These are phyloP conservation scores for Intubia oerlemansii DNA, from an alignment of 2,329 filamentous ascomycete genomes.

Conservation along the genomic window DNA sequence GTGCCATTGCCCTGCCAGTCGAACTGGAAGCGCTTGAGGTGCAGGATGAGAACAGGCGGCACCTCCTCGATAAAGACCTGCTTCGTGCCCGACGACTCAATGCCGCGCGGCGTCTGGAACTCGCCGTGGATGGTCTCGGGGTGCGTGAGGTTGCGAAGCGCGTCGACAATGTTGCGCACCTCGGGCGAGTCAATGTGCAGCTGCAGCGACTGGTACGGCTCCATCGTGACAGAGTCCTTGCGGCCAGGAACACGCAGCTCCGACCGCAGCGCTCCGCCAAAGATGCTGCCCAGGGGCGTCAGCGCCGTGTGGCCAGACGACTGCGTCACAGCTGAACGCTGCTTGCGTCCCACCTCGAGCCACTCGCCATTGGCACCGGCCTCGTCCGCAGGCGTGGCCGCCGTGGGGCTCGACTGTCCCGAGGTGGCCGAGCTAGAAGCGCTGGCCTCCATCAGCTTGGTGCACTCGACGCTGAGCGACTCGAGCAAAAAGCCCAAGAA, in stretches of 20 bases:
- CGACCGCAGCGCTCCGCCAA: constrained; percentile 76
- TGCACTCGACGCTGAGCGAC: constrained; percentile 82
- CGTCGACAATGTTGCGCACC: constrained; percentile 80
- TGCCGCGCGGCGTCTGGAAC: constrained; percentile 59
- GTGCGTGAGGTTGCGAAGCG: constrained; percentile 63
- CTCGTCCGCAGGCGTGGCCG: constrained; percentile 11
- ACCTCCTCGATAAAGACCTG: constrained; percentile 86
- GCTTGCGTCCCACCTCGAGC: constrained; percentile 86
- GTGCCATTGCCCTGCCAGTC: constrained; percentile 64
- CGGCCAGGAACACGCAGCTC: constrained; percentile 72
- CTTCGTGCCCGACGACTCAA: constrained; percentile 63
- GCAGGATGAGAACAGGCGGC: constrained; percentile 78
- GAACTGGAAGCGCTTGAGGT: constrained; percentile 94
- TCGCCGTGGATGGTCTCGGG: constrained; percentile 68
- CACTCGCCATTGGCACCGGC: constrained; percentile 28
- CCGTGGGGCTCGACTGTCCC: constrained; percentile 21
- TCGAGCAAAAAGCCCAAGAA: constrained; percentile 87
- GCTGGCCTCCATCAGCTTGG: constrained; percentile 42
- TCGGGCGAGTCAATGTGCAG: constrained; percentile 79
- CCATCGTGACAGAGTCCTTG: constrained; percentile 77
- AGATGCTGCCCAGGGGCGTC: constrained; percentile 83
- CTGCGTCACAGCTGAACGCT: constrained; percentile 68
- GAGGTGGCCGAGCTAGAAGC: constrained; percentile 13
- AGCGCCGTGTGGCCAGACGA: constrained; percentile 54
- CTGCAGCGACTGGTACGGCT: constrained; percentile 86